Percentiles rank a stretch among this genome's conserved stretches.
Evolutionary conservation across 2,329 filamentous ascomycete genomes (phyloP).

Genomic region (Phaeosphaeria sp.): DNA sequence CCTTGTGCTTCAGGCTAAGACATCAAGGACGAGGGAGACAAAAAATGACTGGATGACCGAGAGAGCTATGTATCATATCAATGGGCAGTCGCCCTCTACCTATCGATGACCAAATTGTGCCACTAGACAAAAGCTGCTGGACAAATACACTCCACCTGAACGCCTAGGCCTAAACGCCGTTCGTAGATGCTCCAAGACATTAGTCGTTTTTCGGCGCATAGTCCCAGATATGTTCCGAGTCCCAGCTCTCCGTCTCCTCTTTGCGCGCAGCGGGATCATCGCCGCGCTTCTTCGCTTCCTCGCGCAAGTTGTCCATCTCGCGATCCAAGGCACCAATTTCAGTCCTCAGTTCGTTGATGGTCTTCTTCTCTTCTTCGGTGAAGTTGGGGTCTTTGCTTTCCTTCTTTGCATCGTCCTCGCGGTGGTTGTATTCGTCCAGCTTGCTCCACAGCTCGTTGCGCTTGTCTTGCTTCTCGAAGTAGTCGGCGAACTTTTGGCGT

Average conservation of each 20-base stretch:
- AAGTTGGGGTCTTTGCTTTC: slow-evolving; percentile 29
- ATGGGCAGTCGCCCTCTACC: neutral
- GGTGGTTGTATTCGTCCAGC: slow-evolving; percentile 49
- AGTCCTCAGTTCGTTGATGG: slow-evolving; percentile 28
- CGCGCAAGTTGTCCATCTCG: slow-evolving; percentile 36
- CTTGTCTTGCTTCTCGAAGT: slow-evolving; percentile 55
- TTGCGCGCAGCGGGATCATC: slow-evolving; percentile 38
- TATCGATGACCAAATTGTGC: neutral
- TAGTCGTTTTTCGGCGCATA: slow-evolving; percentile 36
- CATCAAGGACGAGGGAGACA: neutral
- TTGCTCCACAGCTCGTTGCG: slow-evolving; percentile 51
- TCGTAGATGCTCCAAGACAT: slow-evolving; percentile 1
- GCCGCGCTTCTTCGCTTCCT: slow-evolving; percentile 42
- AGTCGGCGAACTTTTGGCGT: slow-evolving; percentile 57
- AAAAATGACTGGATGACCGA: neutral
- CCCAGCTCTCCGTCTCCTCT: slow-evolving; percentile 44
- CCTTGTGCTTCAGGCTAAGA: neutral
- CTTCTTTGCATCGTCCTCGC: slow-evolving; percentile 42
- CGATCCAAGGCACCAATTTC: slow-evolving; percentile 31
- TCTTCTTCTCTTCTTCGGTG: slow-evolving; percentile 26
- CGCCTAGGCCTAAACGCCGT: slow-evolving; percentile 17
- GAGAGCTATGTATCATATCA: neutral
- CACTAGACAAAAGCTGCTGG: neutral
- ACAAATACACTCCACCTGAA: slow-evolving; percentile 7
- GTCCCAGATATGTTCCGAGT: slow-evolving; percentile 46